Percentiles rank a stretch among this genome's conserved stretches.
phyloP scores from a whole-genome alignment of 768 basidiomycete species.

The Phlegmacium glaucopus region DNA sequence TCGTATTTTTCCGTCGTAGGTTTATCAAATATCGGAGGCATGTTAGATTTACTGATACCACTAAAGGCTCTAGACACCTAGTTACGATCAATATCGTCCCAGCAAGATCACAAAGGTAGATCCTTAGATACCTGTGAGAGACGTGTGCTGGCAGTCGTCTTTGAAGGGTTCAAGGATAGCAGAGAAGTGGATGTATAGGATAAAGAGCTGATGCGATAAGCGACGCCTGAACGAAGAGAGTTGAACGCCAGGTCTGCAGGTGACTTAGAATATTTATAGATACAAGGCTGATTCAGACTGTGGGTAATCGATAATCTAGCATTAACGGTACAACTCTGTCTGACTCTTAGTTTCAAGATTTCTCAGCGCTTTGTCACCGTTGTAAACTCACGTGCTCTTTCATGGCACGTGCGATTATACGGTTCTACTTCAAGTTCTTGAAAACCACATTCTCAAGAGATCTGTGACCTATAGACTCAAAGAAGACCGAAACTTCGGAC shows the following conservation, averaged over 20 bases:
- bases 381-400: too few relatives aligned
- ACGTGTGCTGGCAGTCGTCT: constrained; percentile 7
- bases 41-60: constrained; percentile 31
- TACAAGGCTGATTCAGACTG: constrained; percentile 1
- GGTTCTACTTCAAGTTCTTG: too few relatives aligned
- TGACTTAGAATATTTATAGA: neutral
- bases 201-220: constrained; percentile 6
- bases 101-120: neutral
- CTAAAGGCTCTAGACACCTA: constrained; percentile 37
- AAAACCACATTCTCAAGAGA: too few relatives aligned
- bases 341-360: too few relatives aligned
- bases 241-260: constrained; percentile 19
- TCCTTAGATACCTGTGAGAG: constrained; percentile 18
- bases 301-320: neutral
- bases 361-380: too few relatives aligned
- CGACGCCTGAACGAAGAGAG: constrained; percentile 5
- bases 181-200: constrained; percentile 1
- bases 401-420: too few relatives aligned
- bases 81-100: neutral
- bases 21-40: constrained; percentile 68
- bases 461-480: too few relatives aligned
- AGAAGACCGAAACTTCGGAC: too few relatives aligned
- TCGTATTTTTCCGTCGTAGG: constrained; percentile 72
- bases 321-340: neutral
- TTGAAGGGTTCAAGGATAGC: constrained; percentile 5